phyloP scores from a whole-genome alignment of 75 land plant species.

The Pseudotsuga menziesii region DNA sequence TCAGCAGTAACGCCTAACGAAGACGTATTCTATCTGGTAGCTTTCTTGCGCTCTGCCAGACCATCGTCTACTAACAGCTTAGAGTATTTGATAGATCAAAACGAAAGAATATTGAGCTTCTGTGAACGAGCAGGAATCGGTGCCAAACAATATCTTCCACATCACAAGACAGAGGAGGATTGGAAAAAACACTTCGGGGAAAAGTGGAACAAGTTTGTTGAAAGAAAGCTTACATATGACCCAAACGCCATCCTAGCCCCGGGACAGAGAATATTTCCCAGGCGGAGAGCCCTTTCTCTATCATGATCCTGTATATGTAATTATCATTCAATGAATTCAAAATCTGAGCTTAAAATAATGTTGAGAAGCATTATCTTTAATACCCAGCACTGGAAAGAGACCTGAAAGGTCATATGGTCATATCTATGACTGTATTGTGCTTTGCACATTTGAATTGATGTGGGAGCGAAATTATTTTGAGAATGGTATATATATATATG shows the following conservation, averaged over 20 bases:
- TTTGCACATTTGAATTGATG: no score
- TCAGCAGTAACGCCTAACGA: slow-evolving; percentile 66
- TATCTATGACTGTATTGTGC: no score
- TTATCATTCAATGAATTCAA: no score
- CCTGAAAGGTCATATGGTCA: no score
- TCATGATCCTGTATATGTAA: no score
- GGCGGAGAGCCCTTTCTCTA: background rate
- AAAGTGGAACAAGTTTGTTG: slow-evolving; percentile 36
- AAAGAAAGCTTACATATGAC: slow-evolving; percentile 48
- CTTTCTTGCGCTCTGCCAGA: slow-evolving; percentile 53
- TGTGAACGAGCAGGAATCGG: slow-evolving; percentile 30
- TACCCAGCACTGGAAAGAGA: no score
- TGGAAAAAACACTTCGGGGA: slow-evolving; percentile 70
- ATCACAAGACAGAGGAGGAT: slow-evolving; percentile 46
- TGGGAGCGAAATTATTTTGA: no score
- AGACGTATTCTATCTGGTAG: slow-evolving; percentile 66
- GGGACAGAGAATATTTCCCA: slow-evolving; percentile 70
- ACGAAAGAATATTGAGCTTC: slow-evolving; percentile 40
- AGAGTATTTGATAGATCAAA: slow-evolving; percentile 27
- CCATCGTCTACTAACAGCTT: slow-evolving; percentile 23
- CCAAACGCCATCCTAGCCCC: slow-evolving; percentile 69
- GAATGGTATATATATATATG: no score
- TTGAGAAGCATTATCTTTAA: no score
- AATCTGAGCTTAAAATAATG: no score
- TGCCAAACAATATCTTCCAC: slow-evolving; percentile 68